These are phyloP conservation scores for Nicotiana obtusifolia DNA, from an alignment of 257 asterid genomes.

Conservation along the genomic window DNA sequence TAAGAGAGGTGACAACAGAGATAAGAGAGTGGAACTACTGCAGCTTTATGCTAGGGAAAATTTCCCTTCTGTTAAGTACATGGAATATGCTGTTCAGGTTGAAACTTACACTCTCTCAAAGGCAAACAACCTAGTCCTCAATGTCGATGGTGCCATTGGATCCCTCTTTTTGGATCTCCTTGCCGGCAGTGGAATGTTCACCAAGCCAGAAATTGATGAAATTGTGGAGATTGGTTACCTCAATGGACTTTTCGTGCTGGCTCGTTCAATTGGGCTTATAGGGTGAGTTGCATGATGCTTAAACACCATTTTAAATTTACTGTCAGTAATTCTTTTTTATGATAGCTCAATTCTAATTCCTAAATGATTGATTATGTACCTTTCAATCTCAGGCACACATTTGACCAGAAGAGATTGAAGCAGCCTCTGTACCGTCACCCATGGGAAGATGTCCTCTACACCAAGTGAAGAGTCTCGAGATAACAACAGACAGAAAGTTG, in stretches of 20 bases:
- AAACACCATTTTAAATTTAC: neutral
- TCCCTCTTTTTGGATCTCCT: conserved; percentile 95
- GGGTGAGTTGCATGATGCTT: conserved; percentile 54
- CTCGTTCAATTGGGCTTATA: conserved; percentile 99
- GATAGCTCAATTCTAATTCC: neutral
- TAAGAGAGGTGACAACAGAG: conserved; percentile 99
- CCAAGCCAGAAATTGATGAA: conserved; percentile 91
- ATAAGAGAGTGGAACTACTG: conserved; percentile 88
- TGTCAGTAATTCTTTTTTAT: neutral
- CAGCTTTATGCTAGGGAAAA: conserved; percentile 76
- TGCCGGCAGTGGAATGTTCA: conserved; percentile 98
- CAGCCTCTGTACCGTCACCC: conserved; percentile 99
- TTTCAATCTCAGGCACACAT: conserved; percentile 70
- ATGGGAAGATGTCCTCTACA: conserved; percentile 99
- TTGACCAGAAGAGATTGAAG: conserved; percentile 96
- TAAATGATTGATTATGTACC: neutral
- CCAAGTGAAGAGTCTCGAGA: conserved; percentile 51
- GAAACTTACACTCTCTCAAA: conserved; percentile 89
- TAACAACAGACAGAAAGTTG: conserved; percentile 6
- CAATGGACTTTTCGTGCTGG: conserved; percentile 94
- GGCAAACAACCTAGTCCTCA: conserved; percentile 89
- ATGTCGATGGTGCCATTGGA: conserved; percentile 97
- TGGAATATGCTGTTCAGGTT: conserved; percentile 94
- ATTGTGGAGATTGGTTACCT: conserved; percentile 89
- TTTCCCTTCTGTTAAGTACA: conserved; percentile 90